Base-by-base conservation (phyloP, 495 filamentous ascomycete genomes). In the Delitschia confertaspora region DNA sequence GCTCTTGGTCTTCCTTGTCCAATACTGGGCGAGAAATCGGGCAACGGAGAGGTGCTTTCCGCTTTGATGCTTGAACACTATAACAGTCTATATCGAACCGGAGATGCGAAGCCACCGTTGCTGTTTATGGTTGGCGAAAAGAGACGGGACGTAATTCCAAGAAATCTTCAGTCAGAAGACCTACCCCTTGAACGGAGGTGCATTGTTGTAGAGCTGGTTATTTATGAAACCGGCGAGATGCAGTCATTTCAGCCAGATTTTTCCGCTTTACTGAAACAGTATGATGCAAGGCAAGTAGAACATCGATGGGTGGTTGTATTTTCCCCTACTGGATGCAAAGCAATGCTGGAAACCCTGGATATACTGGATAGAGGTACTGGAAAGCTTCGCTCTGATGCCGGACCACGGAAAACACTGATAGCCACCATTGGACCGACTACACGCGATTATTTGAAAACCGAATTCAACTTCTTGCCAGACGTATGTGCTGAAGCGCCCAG, bases 351-450 rank as follows among this genome's bases (percentile, higher is more conserved):
- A 39, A 73, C 70, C 23, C 60, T 95, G 53, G 74, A 67, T 13
- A 46, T 77, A 41, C 58, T 82, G 20, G 72, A 80, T 46, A 55
- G 55, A 21, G 65, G 66, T 25, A 73, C 62, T 47, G 67, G 65
- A 4, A 69, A 60, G 45, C 49, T 40, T 10, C 43, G 33, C 18
- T 8, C 50, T 35, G 45, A 46, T 25, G 42, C 14, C 34, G 49
- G 56, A 35, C 21, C 16, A 2, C 42, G 42, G 27, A 51, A 43
- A 47, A 47, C 31, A 26, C 33, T 41, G 21, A 66, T 95, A 46
- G 85, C 82, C 9, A 88, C 85, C 2, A 99, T 99, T 63, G 91
- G 91, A 18, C 89, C 93, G 11, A 99, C 93, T 38, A 99, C 93
- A 22, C 68, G 81, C 40, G 81, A 83, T 59, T 75, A 84, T 65